phyloP scores from a whole-genome alignment of 2,329 filamentous ascomycete genomes.

The Trichophyton schoenleinii region DNA sequence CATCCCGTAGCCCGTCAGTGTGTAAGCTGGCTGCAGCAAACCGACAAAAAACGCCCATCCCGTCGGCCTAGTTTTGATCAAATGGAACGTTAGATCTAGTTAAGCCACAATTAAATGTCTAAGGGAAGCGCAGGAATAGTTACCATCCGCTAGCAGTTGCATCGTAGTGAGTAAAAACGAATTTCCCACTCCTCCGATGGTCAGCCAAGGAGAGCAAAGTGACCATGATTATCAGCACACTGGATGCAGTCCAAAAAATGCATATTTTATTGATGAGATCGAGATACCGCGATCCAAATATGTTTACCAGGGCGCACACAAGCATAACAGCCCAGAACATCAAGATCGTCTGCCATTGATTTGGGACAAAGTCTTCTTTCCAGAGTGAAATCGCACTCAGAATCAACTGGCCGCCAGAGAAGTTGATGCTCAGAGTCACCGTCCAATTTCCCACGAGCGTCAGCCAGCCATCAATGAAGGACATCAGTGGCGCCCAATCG shows the following conservation, averaged over 20 bases:
- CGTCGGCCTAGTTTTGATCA: constrained; percentile 36
- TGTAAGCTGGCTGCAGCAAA: constrained; percentile 48
- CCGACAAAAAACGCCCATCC: constrained; percentile 65
- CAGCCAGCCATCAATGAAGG: constrained; percentile 59
- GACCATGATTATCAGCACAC: constrained; percentile 55
- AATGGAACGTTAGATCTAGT: too few relatives aligned
- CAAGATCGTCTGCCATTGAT: constrained; percentile 56
- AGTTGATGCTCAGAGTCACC: constrained; percentile 54
- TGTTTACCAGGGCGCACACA: constrained; percentile 51
- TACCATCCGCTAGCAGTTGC: constrained; percentile 52
- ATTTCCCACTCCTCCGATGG: constrained; percentile 43
- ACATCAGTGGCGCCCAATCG: constrained; percentile 54
- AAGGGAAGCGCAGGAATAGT: too few relatives aligned
- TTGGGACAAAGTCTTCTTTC: constrained; percentile 56
- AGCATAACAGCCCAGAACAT: constrained; percentile 61
- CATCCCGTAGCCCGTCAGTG: constrained; percentile 51
- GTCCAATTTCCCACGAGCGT: constrained; percentile 66
- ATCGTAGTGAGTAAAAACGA: constrained; percentile 58
- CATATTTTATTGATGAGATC: constrained; percentile 61
- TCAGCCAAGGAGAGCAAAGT: constrained; percentile 51
- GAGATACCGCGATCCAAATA: constrained; percentile 50
- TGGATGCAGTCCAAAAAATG: constrained; percentile 57
- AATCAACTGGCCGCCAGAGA: constrained; percentile 58
- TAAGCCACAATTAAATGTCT: too few relatives aligned
- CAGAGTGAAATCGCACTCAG: constrained; percentile 56